Conservation (phyloP, 495 filamentous ascomycete species). For the Aspergillus diversus region DNA sequence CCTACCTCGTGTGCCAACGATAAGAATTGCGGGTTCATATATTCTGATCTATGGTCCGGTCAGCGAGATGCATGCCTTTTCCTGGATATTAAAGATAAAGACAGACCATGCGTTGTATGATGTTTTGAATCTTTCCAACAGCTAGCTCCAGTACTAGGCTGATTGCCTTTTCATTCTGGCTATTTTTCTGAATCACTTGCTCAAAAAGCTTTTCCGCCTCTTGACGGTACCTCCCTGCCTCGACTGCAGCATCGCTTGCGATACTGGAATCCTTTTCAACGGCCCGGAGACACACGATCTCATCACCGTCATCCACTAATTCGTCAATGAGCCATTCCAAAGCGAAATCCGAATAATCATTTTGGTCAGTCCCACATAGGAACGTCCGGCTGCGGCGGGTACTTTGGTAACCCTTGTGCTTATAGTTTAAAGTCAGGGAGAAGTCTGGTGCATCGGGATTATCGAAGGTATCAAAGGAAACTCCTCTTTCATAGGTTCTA, state of each 20-base stretch:
- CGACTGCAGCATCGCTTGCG: conserved; percentile 65
- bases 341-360: conserved; percentile 94
- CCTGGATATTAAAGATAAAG: neutral
- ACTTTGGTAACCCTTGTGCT: conserved; percentile 87
- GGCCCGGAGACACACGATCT: conserved; percentile 91
- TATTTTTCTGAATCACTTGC: conserved; percentile 82
- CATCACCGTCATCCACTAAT: conserved; percentile 94
- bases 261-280: conserved; percentile 84
- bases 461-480: conserved; percentile 94
- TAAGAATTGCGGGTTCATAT: conserved; percentile 92
- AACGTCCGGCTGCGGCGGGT: conserved; percentile 87
- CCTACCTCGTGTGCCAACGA: conserved; percentile 89
- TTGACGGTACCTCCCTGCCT: conserved; percentile 74
- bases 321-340: conserved; percentile 94
- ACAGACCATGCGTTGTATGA: conserved; percentile 90
- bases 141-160: conserved; percentile 87
- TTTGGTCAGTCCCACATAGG: conserved; percentile 91
- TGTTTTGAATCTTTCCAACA: conserved; percentile 87
- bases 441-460: conserved; percentile 79
- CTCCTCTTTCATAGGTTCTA: conserved; percentile 58
- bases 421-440: conserved; percentile 82
- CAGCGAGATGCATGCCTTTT: conserved; percentile 11
- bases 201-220: conserved; percentile 79
- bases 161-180: conserved; percentile 76
- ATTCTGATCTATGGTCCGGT: conserved; percentile 72